Evolutionary conservation across 75 land plant genomes (phyloP).

Genomic region (Sequoia sempervirens): DNA sequence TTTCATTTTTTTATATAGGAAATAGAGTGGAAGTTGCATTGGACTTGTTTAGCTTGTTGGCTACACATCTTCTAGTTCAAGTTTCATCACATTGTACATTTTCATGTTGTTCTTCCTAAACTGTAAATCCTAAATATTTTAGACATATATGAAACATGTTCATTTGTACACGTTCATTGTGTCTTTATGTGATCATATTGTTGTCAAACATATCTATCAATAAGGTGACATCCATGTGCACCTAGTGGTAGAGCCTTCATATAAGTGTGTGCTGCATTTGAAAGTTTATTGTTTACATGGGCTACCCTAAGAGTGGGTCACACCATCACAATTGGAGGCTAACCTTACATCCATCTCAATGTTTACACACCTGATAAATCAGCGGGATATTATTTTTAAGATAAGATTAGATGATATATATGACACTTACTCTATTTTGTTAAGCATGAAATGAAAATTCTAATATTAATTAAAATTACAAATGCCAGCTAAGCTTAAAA

Average conservation of each 20-base stretch:
- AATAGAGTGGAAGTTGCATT: neutral
- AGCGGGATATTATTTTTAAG: neutral
- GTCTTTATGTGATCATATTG: neutral
- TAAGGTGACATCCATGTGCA: too few species aligned
- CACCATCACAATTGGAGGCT: neutral
- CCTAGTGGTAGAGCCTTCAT: too few species aligned
- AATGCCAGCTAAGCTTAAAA: too few species aligned
- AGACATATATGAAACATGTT: neutral
- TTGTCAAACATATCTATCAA: neutral
- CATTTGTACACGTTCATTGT: neutral
- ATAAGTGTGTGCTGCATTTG: too few species aligned
- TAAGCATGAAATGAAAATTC: neutral
- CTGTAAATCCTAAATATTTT: too few species aligned
- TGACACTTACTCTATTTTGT: neutral
- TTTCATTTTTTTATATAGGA: neutral
- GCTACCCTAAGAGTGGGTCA: neutral
- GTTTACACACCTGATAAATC: neutral
- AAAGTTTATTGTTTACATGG: too few species aligned
- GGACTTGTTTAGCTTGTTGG: neutral
- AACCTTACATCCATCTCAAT: neutral
- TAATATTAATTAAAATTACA: too few species aligned
- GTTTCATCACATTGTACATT: neutral
- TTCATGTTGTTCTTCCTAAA: neutral
- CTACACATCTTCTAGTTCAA: neutral
- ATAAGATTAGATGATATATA: too few species aligned